Conservation (phyloP, 805 yeast genomes). For the Candida endomychidarum region DNA sequence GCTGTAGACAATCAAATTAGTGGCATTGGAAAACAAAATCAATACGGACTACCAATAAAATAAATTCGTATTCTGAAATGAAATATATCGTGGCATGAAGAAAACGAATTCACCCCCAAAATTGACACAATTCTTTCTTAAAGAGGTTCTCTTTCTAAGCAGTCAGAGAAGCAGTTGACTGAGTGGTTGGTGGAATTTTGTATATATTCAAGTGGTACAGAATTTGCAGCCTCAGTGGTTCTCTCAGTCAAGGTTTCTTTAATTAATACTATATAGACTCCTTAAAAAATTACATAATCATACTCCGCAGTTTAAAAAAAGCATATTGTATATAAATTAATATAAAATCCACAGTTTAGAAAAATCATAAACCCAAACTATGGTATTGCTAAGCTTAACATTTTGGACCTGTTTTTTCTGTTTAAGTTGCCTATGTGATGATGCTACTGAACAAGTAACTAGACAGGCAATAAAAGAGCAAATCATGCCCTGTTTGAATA, state of each 20-base stretch:
- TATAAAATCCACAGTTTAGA: background rate
- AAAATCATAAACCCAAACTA: background rate
- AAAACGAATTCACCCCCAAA: too few relatives aligned
- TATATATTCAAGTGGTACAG: conserved; percentile 7
- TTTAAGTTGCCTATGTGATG: background rate
- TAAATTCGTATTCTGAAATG: too few relatives aligned
- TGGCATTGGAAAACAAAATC: too few relatives aligned
- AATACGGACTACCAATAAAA: too few relatives aligned
- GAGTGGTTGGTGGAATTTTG: background rate
- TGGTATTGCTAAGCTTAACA: background rate
- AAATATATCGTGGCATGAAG: too few relatives aligned
- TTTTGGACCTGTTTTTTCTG: background rate
- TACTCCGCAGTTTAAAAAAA: too few relatives aligned
- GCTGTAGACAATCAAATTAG: too few relatives aligned
- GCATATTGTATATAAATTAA: too few relatives aligned
- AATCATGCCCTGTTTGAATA: background rate
- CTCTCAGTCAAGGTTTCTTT: conserved; percentile 9
- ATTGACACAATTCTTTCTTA: too few relatives aligned
- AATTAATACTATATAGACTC: too few relatives aligned
- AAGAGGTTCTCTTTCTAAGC: background rate
- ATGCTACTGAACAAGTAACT: background rate
- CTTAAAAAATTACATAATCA: too few relatives aligned
- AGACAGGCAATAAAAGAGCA: background rate
- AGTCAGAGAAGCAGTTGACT: background rate
- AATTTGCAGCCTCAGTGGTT: conserved; percentile 2